Percentiles rank a stretch among this genome's conserved stretches.
These are phyloP conservation scores for Panaeolus papilionaceus DNA, from an alignment of 768 basidiomycete species.

Conservation along the genomic window DNA sequence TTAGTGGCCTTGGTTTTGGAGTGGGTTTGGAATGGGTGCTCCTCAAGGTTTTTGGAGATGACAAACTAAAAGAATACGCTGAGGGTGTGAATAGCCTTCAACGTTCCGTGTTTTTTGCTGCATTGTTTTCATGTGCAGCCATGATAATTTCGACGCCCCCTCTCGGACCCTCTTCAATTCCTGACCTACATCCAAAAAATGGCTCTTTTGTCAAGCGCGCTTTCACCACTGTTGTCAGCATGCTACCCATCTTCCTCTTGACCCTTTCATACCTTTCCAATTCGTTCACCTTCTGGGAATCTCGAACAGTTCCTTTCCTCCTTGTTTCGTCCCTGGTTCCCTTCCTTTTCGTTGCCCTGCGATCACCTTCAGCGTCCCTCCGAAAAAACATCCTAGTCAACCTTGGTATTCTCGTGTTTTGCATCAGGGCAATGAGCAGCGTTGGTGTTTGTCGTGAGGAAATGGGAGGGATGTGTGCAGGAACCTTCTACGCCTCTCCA, in stretches of 20 bases:
- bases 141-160: slow-evolving; percentile 51
- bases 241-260: slow-evolving; percentile 60
- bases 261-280: slow-evolving; percentile 85
- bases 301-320: slow-evolving; percentile 79
- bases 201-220: background rate
- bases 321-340: slow-evolving; percentile 69
- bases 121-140: slow-evolving; percentile 51
- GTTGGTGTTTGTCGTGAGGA: slow-evolving; percentile 8
- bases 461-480: slow-evolving; percentile 9
- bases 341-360: slow-evolving; percentile 3
- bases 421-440: slow-evolving; percentile 21
- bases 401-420: slow-evolving; percentile 33
- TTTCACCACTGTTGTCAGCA: background rate
- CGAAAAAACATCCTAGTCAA: slow-evolving; percentile 56
- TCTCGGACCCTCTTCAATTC: slow-evolving; percentile 30
- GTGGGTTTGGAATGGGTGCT: slow-evolving; percentile 40
- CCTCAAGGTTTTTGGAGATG: slow-evolving; percentile 24
- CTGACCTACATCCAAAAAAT: background rate
- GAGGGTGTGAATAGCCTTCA: slow-evolving; percentile 57
- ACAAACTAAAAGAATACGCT: background rate
- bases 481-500: slow-evolving; percentile 2
- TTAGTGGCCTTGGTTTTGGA: slow-evolving; percentile 44
- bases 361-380: slow-evolving; percentile 8
- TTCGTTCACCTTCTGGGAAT: slow-evolving; percentile 99
- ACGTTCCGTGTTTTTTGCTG: slow-evolving; percentile 53